Evolutionary conservation across 345 rosid species (phyloP).

Genomic region (Hypericum perforatum): DNA sequence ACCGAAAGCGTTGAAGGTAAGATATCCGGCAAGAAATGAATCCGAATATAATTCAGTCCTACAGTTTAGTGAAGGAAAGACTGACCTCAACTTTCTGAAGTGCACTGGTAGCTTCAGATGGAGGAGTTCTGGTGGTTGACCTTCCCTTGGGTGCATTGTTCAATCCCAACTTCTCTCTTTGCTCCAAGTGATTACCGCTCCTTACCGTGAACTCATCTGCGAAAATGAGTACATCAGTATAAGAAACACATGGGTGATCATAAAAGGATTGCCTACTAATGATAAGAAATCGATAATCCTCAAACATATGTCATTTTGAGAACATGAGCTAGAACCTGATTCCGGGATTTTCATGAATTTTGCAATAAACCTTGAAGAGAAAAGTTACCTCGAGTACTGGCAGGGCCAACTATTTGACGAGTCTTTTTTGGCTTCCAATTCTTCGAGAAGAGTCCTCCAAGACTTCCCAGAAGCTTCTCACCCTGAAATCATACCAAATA

Average conservation of each 20-base stretch:
- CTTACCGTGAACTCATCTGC: conserved; percentile 53
- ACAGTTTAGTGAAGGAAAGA: not conserved
- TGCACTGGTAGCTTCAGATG: conserved; percentile 52
- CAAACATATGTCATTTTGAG: too few species aligned
- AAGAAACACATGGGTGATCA: too few species aligned
- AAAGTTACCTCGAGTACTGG: conserved; percentile 49
- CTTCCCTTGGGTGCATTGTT: conserved; percentile 37
- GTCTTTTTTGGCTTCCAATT: conserved; percentile 95
- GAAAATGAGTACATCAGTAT: conserved; percentile 1
- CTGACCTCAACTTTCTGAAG: conserved; percentile 79
- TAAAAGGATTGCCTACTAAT: too few species aligned
- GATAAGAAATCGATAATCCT: too few species aligned
- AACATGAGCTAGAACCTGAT: too few species aligned
- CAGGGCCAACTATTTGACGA: conserved; percentile 57
- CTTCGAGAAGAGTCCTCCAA: conserved; percentile 82
- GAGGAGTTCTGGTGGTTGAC: conserved; percentile 29
- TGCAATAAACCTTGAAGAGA: not conserved
- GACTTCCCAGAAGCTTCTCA: conserved; percentile 91
- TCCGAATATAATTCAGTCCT: not conserved
- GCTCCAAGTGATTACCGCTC: conserved; percentile 58
- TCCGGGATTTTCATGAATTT: too few species aligned
- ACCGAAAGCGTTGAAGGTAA: not conserved
- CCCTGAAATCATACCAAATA: conserved; percentile 44
- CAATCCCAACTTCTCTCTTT: conserved; percentile 79
- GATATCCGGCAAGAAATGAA: not conserved